Base-by-base conservation (phyloP, 169 alveolate genomes). In the Babesia bigemina region DNA sequence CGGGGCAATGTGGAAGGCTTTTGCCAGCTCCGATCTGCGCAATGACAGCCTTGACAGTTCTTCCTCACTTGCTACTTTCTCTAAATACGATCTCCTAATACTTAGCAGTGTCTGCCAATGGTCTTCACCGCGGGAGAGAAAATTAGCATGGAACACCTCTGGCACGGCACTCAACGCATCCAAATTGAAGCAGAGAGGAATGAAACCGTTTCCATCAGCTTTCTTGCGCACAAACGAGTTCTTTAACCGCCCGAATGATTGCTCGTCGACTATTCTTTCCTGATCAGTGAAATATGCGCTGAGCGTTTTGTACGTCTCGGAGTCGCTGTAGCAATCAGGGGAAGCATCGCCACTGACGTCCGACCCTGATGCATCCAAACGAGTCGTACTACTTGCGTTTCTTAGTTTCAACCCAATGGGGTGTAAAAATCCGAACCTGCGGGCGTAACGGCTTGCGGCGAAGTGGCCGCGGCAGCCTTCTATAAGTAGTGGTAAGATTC, bases 61-160 rank as follows among this genome's bases (percentile, higher is more conserved):
- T 33, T 69, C 29, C 47, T 70, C 66, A 0, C 29, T 53, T 14
- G 52, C 33, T 3, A n/a, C 44, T 29, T 56, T 78, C 26, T 49
- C 59, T 7, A 50, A 42, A 58, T 33, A 69, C 19, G 50, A 36
- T 2, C 13, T 4, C 17, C 84, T 49, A 8, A 81, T 62, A 0
- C 63, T 39, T 26, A 81, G 44, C 24, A 81, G 66, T 17, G 61
- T 56, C 29, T 50, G 56, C 84, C 84, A 71, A 26, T 81, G 88
- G 50, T 81, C 65, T 57, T 81, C 88, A 6, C 53, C 47, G 14
- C 88, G 66, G 17, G 42, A 29, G 16, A 44, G 45, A 45, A 81
- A 81, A 48, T 81, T 81, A 13, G 22, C 78, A 29, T 81, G 85
- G 56, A 81, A 81, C 45, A 81, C 36, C 73, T 81, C 88, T 19